Base-by-base conservation (phyloP, 768 basidiomycete species). In the Sporobolomyces phaffii region DNA sequence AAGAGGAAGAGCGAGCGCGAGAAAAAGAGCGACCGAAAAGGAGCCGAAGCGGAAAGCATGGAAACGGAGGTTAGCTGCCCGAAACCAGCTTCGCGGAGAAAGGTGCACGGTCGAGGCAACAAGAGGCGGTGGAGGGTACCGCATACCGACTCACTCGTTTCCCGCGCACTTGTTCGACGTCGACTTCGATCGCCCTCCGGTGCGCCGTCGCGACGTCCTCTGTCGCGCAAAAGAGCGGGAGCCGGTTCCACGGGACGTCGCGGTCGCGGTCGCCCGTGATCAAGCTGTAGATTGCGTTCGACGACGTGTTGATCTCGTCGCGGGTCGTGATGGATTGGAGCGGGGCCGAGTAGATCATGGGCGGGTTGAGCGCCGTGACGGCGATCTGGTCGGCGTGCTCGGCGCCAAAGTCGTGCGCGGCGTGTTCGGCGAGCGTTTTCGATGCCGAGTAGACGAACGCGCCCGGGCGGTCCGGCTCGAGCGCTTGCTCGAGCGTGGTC, bases 321-420 rank as follows among this genome's bases (percentile, higher is more conserved):
- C 36, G 54, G 14, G 48, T 34, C 31, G 44, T 43, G 29, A 73
- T 56, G 6, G 48, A 36, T n/a, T 73, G 74, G 0, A 73, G 40
- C 7, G 72, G 68, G 13, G 68, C 54, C 9, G 72, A 73, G 45
- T 73, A 75, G 62, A 75, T 73, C 74, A 75, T 75, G 22, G 74
- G 74, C 24, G 74, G 74, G 60, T 68, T 69, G 8, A 74, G 20
- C 14, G 68, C 43, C 15, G 52, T 61, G 34, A 74, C 60, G 24
- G 63, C 50, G 22, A 71, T 62, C 7, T 6, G 17, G n/a, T n/a
- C n/a, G 15, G 54, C 31, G 26, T 66, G 40, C 31, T 60, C 40
- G 11, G 50, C 47, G 17, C 38, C 65, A 54, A 65, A 75, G 3
- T 71, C 48, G 57, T 62, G 68, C 3, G 75, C 75, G 1, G 73